phyloP scores from a whole-genome alignment of 208 protist species.

The Trypanosomatidae sp. region DNA sequence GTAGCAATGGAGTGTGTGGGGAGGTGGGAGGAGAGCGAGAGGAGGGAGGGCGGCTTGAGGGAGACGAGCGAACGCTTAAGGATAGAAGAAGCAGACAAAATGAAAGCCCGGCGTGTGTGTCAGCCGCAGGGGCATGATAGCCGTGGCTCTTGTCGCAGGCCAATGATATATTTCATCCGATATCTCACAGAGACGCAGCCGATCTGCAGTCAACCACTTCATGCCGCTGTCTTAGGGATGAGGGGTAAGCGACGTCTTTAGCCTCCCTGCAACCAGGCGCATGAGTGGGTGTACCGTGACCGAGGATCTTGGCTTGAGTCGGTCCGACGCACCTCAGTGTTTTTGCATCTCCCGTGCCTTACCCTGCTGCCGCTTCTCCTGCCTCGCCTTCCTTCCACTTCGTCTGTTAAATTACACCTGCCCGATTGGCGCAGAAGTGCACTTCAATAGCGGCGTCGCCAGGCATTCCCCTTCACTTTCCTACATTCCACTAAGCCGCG shows the following conservation, averaged over 20 bases:
- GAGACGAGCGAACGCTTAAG: background rate
- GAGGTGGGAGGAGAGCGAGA: background rate
- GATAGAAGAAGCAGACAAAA: background rate
- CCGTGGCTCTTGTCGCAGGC: background rate
- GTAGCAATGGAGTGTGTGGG: background rate
- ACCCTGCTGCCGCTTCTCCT: background rate
- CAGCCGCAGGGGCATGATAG: background rate
- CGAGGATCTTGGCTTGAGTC: background rate
- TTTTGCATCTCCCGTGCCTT: background rate
- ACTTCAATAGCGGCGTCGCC: background rate
- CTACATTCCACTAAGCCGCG: background rate
- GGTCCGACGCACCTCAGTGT: background rate
- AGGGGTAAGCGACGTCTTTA: background rate
- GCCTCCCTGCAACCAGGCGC: background rate
- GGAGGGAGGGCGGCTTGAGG: background rate
- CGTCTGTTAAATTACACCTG: background rate
- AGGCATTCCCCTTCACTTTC: background rate
- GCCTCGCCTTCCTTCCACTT: background rate
- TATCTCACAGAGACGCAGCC: background rate
- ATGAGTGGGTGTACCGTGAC: background rate
- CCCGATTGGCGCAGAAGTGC: background rate
- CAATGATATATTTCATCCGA: background rate
- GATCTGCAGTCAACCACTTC: background rate
- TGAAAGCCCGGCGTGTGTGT: background rate
- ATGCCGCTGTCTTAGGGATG: background rate